Conservation (phyloP, 2,329 filamentous ascomycete genomes). For the Aspergillus persii region DNA sequence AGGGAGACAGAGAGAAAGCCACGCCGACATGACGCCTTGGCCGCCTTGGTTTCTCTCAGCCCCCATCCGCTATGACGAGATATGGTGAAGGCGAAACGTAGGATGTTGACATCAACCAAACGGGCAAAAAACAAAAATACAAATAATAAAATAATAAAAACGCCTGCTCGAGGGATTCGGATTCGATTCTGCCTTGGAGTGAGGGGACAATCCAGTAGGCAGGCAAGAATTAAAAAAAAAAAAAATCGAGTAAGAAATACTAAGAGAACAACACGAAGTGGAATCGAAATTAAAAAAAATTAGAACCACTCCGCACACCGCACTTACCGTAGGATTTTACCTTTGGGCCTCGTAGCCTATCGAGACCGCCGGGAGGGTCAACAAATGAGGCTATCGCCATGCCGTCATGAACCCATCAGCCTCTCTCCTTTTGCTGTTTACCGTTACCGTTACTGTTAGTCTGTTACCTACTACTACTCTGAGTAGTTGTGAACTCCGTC, state of each 20-base stretch:
- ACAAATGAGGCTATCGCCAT: conserved; percentile 4
- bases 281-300: not conserved
- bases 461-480: too few relatives aligned
- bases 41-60: too few relatives aligned
- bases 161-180: not conserved
- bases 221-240: not conserved
- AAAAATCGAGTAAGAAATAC: too few relatives aligned
- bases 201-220: not conserved
- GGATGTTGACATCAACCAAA: not conserved
- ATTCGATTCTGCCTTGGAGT: not conserved
- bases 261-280: not conserved
- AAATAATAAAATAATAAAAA: too few relatives aligned
- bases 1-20: too few relatives aligned
- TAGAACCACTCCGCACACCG: not conserved
- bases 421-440: not conserved
- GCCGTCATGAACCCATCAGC: not conserved
- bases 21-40: not conserved
- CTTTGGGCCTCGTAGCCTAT: not conserved
- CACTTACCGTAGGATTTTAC: not conserved
- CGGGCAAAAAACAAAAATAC: not conserved
- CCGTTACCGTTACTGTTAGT: too few relatives aligned
- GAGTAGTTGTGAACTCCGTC: not conserved
- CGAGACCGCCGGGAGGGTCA: not conserved
- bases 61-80: not conserved
- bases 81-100: not conserved